Evolutionary conservation across 768 basidiomycete species (phyloP), one percentile per base, ranked within the genome.

Genomic region (Amyloporia xantha): DNA sequence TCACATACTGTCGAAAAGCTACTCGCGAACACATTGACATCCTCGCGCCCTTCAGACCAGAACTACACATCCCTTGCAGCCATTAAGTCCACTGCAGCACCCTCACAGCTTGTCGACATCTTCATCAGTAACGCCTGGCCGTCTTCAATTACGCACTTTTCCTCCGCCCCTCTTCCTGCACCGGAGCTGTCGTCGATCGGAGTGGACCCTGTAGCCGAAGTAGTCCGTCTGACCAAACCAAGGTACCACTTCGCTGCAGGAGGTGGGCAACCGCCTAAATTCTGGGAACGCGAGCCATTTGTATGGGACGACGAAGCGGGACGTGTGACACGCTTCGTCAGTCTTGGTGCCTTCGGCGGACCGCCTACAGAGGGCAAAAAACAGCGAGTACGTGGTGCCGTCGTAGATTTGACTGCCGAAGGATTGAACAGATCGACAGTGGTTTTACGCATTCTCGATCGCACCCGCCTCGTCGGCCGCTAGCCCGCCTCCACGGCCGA

Each of bases 401-500:
- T 15, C n/a, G n/a, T n/a, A n/a, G n/a, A n/a, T 35, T 7, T 33
- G 43, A 41, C 36, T 42, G 41, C 49, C 13, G 3, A 26, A 36
- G 26, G 13, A 49, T n/a, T n/a, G n/a, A n/a, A n/a, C 35, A 54
- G 53, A 44, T 30, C 39, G 48, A 33, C 1, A 97, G 94, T 97
- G 91, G 86, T 97, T 96, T 69, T 99, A 99, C 68, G 96, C 96
- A 2, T 98, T 97, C 66, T 83, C 80, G 21, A 87, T 99, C 44
- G 67, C 78, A 0, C 81, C 90, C 2, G 71, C 73, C 38, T 64
- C 51, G 20, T 58, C 71, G 4, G 56, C 64, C 21, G 65, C 62
- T 10, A 64, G 68, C 13, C 60, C 70, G 6, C 57, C 62, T 12
- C 62, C 71, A 17, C 72, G 60, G 4, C 86, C 88, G 13, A 59